Conservation (phyloP, 139 green algal genomes). For the Tetradesmus obliquus region DNA sequence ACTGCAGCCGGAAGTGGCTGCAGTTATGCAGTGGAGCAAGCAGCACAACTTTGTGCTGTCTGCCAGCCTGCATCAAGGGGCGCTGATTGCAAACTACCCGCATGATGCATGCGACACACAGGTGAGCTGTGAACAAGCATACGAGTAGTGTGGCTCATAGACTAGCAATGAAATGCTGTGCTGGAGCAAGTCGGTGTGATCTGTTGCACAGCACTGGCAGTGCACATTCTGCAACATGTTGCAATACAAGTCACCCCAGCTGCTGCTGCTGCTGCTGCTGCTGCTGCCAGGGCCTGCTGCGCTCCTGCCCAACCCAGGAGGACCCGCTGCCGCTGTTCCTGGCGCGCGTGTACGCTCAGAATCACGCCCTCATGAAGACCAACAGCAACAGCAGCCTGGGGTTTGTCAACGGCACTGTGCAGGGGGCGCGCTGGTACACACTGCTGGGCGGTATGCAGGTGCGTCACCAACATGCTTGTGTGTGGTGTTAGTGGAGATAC, state of each 20-base stretch:
- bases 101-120: conserved; percentile 24
- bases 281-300: too few species aligned
- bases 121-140: not conserved
- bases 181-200: too few species aligned
- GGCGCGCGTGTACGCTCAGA: conserved; percentile 10
- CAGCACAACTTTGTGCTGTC: not conserved
- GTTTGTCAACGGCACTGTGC: conserved; percentile 34
- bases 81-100: conserved; percentile 4
- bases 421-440: conserved; percentile 28
- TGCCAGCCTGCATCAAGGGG: not conserved
- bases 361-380: not conserved
- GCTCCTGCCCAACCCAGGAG: too few species aligned
- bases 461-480: not conserved
- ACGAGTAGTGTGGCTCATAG: too few species aligned
- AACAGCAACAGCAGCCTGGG: not conserved
- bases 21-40: not conserved
- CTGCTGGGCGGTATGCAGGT: conserved; percentile 25
- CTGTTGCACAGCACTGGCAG: not conserved
- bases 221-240: not conserved
- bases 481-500: too few species aligned
- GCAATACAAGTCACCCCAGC: too few species aligned
- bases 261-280: too few species aligned
- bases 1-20: conserved; percentile 14
- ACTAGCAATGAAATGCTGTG: not conserved
- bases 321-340: not conserved